These are phyloP conservation scores for Thinopyrum obtusiflorum DNA, from an alignment of 202 grass and related monocot species.

Conservation along the genomic window DNA sequence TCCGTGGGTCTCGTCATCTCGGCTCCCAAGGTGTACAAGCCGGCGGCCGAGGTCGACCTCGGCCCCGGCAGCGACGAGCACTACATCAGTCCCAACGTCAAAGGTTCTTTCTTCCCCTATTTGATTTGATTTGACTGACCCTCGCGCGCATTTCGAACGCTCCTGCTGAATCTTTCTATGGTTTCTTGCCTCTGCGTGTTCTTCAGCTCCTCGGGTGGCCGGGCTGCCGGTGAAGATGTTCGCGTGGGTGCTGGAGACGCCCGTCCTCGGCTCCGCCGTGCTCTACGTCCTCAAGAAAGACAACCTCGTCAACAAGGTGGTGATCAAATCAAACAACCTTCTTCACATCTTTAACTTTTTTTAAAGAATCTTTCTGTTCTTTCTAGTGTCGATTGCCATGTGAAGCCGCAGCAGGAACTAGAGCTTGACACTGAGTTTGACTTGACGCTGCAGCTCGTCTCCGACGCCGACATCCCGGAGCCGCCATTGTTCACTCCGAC, in stretches of 20 bases:
- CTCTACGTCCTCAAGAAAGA: constrained; percentile 62
- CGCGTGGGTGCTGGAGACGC: constrained; percentile 73
- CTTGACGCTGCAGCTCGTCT: constrained; percentile 58
- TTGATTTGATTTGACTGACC: not conserved
- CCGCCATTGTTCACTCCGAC: constrained; percentile 62
- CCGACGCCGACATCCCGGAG: constrained; percentile 71
- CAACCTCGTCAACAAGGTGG: constrained; percentile 83
- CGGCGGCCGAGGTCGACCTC: constrained; percentile 61
- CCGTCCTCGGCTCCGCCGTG: constrained; percentile 53
- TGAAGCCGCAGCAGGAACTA: too few species aligned
- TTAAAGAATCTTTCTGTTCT: not conserved
- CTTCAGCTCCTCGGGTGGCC: constrained; percentile 74
- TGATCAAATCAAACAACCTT: not conserved
- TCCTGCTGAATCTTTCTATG: not conserved
- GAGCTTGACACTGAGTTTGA: not conserved
- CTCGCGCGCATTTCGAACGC: too few species aligned
- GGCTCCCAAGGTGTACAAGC: constrained; percentile 70
- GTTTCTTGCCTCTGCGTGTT: not conserved
- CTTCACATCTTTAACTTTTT: not conserved
- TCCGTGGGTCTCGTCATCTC: constrained; percentile 63
- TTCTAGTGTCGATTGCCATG: not conserved
- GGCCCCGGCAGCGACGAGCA: constrained; percentile 64
- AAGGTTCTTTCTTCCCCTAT: constrained; percentile 33
- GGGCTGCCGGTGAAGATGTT: constrained; percentile 79
- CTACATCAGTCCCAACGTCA: constrained; percentile 79